Percentiles rank a stretch among this genome's conserved stretches.
phyloP scores from a whole-genome alignment of 768 basidiomycete genomes.

The Exsudoporus frostii region DNA sequence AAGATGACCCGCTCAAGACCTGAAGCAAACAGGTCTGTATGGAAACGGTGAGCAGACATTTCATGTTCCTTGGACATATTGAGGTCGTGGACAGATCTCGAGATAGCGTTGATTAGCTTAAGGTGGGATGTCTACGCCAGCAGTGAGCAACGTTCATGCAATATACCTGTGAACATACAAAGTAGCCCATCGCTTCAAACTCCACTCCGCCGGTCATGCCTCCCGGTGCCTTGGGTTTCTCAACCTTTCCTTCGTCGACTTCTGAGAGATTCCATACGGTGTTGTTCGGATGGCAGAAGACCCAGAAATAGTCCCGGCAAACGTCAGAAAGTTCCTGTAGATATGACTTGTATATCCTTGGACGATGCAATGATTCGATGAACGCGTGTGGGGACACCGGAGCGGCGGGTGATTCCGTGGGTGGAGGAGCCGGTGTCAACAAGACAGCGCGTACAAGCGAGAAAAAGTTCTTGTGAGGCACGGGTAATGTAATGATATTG shows the following conservation, averaged over 20 bases:
- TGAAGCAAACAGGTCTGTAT: constrained; percentile 82
- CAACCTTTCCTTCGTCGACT: constrained; percentile 80
- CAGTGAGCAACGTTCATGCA: constrained; percentile 8
- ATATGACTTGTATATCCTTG: constrained; percentile 78
- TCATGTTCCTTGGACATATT: constrained; percentile 66
- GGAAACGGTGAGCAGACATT: constrained; percentile 78
- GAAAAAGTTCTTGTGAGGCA: constrained; percentile 70
- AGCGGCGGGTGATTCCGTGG: constrained; percentile 56
- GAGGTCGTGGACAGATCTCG: constrained; percentile 60
- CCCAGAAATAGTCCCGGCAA: constrained; percentile 94
- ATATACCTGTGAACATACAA: constrained; percentile 52
- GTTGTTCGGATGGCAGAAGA: constrained; percentile 95
- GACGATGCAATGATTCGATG: constrained; percentile 66
- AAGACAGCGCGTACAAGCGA: constrained; percentile 72
- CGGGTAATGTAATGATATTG: constrained; percentile 62
- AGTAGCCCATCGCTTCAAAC: constrained; percentile 94
- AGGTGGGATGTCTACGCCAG: constrained; percentile 76
- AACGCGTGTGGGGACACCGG: constrained; percentile 77
- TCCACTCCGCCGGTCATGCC: constrained; percentile 99
- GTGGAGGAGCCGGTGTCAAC: constrained; percentile 67
- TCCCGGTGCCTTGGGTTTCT: constrained; percentile 90
- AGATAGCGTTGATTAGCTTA: constrained; percentile 79
- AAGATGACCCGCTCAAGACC: constrained; percentile 89
- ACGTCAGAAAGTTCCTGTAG: constrained; percentile 83
- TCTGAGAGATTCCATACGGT: constrained; percentile 84